phyloP scores from a whole-genome alignment of 805 yeast species.

The Lipomyces yamanashiensis region DNA sequence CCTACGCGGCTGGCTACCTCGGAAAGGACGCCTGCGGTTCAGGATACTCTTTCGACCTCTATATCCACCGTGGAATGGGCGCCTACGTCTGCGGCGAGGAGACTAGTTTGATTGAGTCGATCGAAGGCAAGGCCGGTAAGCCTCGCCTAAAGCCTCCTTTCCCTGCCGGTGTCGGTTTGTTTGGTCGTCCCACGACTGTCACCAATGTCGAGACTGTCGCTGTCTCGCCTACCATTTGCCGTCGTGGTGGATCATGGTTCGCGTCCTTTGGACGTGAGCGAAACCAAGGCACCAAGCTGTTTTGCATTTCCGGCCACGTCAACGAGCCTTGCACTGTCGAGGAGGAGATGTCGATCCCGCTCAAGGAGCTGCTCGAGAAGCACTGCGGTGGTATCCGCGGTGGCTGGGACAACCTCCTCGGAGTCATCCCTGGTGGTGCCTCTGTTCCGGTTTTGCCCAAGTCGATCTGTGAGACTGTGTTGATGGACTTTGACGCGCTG shows the following conservation, averaged over 20 bases:
- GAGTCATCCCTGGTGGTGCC: slow-evolving; percentile 88
- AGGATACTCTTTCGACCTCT: slow-evolving; percentile 82
- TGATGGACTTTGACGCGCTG: slow-evolving; percentile 88
- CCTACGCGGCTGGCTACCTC: slow-evolving; percentile 75
- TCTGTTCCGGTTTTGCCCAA: slow-evolving; percentile 83
- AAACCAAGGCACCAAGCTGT: slow-evolving; percentile 80
- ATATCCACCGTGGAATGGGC: slow-evolving; percentile 90
- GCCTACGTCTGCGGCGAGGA: slow-evolving; percentile 94
- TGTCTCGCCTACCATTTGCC: slow-evolving; percentile 85
- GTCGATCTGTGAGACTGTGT: slow-evolving; percentile 64
- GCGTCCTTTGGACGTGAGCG: slow-evolving; percentile 82
- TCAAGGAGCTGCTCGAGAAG: slow-evolving; percentile 78
- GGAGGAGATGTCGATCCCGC: slow-evolving; percentile 91
- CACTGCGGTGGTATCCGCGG: slow-evolving; percentile 92
- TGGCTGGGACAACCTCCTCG: slow-evolving; percentile 89
- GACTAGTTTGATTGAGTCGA: slow-evolving; percentile 83
- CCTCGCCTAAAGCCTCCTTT: slow-evolving; percentile 94
- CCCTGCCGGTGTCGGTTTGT: slow-evolving; percentile 92
- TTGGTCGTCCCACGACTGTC: slow-evolving; percentile 89
- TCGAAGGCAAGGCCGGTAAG: slow-evolving; percentile 92
- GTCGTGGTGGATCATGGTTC: slow-evolving; percentile 91
- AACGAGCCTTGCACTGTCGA: slow-evolving; percentile 92
- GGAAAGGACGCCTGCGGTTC: slow-evolving; percentile 89
- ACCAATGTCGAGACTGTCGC: slow-evolving; percentile 91
- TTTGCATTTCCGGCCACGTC: slow-evolving; percentile 87